These are phyloP conservation scores for Boletus subparvulus DNA, from an alignment of 768 basidiomycete genomes.

Conservation along the genomic window DNA sequence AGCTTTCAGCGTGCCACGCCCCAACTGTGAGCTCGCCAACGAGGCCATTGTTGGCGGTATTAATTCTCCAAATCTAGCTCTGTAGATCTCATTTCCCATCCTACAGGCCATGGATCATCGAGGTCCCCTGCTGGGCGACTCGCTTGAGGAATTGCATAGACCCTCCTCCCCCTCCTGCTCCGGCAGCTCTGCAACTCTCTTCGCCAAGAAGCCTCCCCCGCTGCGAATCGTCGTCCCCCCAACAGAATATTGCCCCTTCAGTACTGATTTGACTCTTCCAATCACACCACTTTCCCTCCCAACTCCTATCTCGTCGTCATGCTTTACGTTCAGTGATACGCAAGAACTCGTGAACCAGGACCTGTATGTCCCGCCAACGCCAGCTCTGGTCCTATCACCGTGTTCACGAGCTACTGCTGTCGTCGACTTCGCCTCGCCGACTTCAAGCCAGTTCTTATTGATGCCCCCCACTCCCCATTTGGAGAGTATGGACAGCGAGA, in stretches of 20 bases:
- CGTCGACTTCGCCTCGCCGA: slow-evolving; percentile 25
- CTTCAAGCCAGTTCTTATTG: slow-evolving; percentile 27
- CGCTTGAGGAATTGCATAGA: slow-evolving; percentile 11
- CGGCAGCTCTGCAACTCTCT: slow-evolving; percentile 10
- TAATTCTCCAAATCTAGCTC: not conserved
- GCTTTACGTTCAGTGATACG: slow-evolving; percentile 23
- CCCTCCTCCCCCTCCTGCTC: not conserved
- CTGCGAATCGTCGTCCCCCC: slow-evolving; percentile 34
- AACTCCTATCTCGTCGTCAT: slow-evolving; percentile 27
- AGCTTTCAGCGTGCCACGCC: not conserved
- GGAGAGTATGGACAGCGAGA: slow-evolving; percentile 7
- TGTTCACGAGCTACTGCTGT: slow-evolving; percentile 8
- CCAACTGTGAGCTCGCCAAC: slow-evolving; percentile 3
- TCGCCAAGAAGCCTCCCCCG: slow-evolving; percentile 17
- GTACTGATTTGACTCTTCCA: slow-evolving; percentile 32
- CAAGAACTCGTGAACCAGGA: slow-evolving; percentile 12
- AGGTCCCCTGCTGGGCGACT: slow-evolving; percentile 4
- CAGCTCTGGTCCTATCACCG: slow-evolving; percentile 3
- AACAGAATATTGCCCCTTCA: slow-evolving; percentile 35
- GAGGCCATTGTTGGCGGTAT: not conserved
- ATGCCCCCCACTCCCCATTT: slow-evolving; percentile 27
- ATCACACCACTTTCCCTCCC: slow-evolving; percentile 27
- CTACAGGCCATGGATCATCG: slow-evolving; percentile 20
- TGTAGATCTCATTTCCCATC: not conserved
- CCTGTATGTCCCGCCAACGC: slow-evolving; percentile 8